phyloP scores from a whole-genome alignment of 2,329 filamentous ascomycete genomes.

The Alternaria arbusti region DNA sequence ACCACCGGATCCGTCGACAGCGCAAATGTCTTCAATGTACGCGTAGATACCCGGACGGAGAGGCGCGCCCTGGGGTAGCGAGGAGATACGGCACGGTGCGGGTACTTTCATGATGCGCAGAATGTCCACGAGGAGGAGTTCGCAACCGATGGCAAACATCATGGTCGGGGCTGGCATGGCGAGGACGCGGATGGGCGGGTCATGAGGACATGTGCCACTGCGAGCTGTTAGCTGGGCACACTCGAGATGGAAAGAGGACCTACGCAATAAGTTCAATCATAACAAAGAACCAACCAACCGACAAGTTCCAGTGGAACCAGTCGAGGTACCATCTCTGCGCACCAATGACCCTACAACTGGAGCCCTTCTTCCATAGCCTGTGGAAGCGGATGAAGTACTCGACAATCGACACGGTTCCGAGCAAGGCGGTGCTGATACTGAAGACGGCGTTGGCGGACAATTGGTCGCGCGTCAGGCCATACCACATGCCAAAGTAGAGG shows the following conservation, averaged over 20 bases:
- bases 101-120: conserved; percentile 54
- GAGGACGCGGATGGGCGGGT: conserved; percentile 60
- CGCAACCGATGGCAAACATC: conserved; percentile 59
- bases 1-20: conserved; percentile 60
- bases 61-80: conserved; percentile 57
- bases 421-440: conserved; percentile 60
- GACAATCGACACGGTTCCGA: conserved; percentile 61
- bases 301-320: conserved; percentile 65
- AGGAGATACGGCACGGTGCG: conserved; percentile 60
- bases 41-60: conserved; percentile 62
- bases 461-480: conserved; percentile 54
- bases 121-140: conserved; percentile 59
- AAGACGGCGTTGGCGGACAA: conserved; percentile 60
- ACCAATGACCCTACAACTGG: conserved; percentile 60
- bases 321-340: conserved; percentile 56
- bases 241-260: conserved; percentile 13
- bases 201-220: conserved; percentile 54
- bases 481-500: conserved; percentile 68
- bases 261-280: conserved; percentile 64
- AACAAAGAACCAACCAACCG: conserved; percentile 61
- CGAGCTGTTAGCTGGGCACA: conserved; percentile 8
- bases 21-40: conserved; percentile 61
- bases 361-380: conserved; percentile 59
- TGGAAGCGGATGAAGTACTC: conserved; percentile 60
- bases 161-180: conserved; percentile 61